Percentiles rank a stretch among this genome's conserved stretches.
Evolutionary conservation across 2,329 filamentous ascomycete genomes (phyloP).

Genomic region (Trichoderma pleuroti): DNA sequence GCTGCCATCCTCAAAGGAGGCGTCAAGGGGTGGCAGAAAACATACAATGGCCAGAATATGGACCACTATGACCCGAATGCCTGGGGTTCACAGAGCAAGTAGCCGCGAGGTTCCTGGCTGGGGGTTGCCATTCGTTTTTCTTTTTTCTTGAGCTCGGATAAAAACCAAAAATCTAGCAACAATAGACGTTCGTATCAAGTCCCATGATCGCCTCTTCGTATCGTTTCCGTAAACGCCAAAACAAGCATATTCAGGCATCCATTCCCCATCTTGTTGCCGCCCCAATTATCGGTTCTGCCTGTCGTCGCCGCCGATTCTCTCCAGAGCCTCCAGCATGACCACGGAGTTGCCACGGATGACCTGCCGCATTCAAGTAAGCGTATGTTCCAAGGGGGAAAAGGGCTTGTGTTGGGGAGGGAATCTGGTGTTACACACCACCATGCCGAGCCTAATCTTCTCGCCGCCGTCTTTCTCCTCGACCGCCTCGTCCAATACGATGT

Average conservation of each 20-base stretch:
- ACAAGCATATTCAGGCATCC: slow-evolving; percentile 26
- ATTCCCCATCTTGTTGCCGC: slow-evolving; percentile 24
- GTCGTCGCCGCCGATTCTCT: slow-evolving; percentile 63
- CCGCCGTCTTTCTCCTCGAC: slow-evolving; percentile 90
- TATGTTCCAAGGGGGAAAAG: not conserved
- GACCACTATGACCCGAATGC: slow-evolving; percentile 47
- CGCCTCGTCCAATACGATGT: slow-evolving; percentile 95
- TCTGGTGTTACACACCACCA: slow-evolving; percentile 66
- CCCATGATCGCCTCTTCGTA: slow-evolving; percentile 17
- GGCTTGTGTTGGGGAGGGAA: not conserved
- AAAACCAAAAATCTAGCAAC: slow-evolving; percentile 28
- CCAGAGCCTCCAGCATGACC: slow-evolving; percentile 88
- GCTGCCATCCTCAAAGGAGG: slow-evolving; percentile 50
- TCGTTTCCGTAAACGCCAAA: slow-evolving; percentile 36
- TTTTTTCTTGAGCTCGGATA: slow-evolving; percentile 30
- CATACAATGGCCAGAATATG: slow-evolving; percentile 46
- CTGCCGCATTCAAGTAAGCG: slow-evolving; percentile 38
- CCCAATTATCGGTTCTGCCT: slow-evolving; percentile 34
- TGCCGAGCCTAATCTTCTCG: slow-evolving; percentile 85
- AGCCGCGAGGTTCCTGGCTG: slow-evolving; percentile 12
- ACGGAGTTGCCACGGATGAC: slow-evolving; percentile 97
- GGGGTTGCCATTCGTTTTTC: not conserved
- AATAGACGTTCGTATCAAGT: slow-evolving; percentile 23
- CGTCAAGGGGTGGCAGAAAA: slow-evolving; percentile 53
- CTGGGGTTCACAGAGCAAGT: slow-evolving; percentile 32